Percentiles rank a stretch among this genome's conserved stretches.
Conservation (phyloP, 495 filamentous ascomycete genomes). For the Tuber melanosporum region DNA sequence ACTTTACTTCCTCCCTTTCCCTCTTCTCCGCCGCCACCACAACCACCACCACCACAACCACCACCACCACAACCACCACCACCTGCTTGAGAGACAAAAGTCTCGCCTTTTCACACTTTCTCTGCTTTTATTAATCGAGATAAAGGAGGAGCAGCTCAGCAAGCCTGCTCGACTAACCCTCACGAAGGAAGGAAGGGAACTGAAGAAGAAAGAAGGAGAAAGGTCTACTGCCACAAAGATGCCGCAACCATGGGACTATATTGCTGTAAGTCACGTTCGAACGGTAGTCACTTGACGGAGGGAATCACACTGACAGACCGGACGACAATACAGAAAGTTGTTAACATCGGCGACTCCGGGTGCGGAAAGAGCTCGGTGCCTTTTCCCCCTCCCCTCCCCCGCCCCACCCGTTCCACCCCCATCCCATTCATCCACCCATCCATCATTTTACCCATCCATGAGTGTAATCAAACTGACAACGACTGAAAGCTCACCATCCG, state of each 20-base stretch:
- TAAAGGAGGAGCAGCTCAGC: background rate
- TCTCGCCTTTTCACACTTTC: background rate
- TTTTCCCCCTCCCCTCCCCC: background rate
- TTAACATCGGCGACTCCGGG: conserved; percentile 91
- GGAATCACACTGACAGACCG: conserved; percentile 12
- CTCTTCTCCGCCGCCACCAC: conserved; percentile 14
- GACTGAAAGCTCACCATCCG: conserved; percentile 70
- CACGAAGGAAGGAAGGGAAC: background rate
- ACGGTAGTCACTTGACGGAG: background rate
- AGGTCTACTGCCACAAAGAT: conserved; percentile 47
- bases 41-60: conserved; percentile 6
- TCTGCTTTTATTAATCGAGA: background rate
- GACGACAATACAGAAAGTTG: conserved; percentile 57
- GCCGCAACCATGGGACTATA: conserved; percentile 90
- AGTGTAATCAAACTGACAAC: conserved; percentile 19
- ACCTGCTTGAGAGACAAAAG: conserved; percentile 2
- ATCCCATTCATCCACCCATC: background rate
- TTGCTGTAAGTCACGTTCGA: conserved; percentile 50
- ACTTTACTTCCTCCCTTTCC: background rate
- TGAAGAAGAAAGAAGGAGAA: background rate
- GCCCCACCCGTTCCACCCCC: background rate
- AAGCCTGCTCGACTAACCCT: background rate
- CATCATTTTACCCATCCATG: background rate
- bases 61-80: background rate
- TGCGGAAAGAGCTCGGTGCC: conserved; percentile 69